Percentiles rank a stretch among this genome's conserved stretches.
Conservation (phyloP, 139 green algal species). For the Chlorella sp. region DNA sequence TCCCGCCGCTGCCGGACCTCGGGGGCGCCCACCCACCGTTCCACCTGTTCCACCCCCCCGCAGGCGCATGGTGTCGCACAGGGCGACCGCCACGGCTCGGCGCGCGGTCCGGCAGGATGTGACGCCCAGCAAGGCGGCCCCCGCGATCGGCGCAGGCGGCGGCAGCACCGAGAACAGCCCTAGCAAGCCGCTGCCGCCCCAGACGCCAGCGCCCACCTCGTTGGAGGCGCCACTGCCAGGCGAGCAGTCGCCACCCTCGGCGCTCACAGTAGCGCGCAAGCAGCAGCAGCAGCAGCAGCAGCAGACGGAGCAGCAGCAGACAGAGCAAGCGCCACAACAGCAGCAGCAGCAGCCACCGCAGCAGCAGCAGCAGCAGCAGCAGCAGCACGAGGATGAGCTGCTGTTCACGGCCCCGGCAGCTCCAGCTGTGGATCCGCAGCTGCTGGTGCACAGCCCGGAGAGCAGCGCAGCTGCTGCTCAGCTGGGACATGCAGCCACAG, state of each 20-base stretch:
- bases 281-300: background rate
- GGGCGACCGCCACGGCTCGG: background rate
- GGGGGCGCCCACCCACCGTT: too few relatives aligned
- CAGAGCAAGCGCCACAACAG: too few relatives aligned
- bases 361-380: background rate
- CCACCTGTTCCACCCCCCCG: too few relatives aligned
- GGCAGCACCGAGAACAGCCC: conserved; percentile 21
- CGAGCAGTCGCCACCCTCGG: background rate
- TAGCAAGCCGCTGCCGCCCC: conserved; percentile 14
- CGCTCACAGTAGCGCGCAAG: background rate
- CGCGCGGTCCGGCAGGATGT: too few relatives aligned
- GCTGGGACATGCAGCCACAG: background rate
- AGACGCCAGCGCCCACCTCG: conserved; percentile 3
- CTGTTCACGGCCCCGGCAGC: background rate
- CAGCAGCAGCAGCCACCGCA: background rate
- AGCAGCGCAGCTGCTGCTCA: background rate
- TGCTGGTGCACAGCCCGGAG: conserved; percentile 34
- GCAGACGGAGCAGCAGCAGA: background rate
- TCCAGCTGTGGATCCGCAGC: background rate
- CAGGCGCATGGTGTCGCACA: background rate
- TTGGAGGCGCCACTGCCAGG: background rate
- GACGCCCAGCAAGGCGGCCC: too few relatives aligned
- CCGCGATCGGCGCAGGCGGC: background rate
- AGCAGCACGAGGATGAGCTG: background rate
- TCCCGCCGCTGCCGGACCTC: too few relatives aligned